Percentiles rank a stretch among this genome's conserved stretches.
Evolutionary conservation across 106 monocot genomes (phyloP).

Genomic region (Ottelia alismoides): DNA sequence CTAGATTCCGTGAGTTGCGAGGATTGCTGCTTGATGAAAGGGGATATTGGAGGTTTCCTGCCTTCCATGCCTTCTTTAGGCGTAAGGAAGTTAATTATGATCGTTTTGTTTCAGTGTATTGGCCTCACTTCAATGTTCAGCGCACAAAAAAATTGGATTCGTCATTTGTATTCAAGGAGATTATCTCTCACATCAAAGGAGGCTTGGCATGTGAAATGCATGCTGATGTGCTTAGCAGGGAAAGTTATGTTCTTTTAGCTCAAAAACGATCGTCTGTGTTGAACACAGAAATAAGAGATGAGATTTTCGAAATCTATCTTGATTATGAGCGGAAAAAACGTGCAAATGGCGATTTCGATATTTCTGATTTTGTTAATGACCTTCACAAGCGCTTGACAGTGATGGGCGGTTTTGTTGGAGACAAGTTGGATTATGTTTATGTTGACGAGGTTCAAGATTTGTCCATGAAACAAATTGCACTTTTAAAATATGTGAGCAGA

Average conservation of each 20-base stretch:
- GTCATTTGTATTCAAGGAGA: slow-evolving; percentile 40
- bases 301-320: slow-evolving; percentile 48
- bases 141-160: slow-evolving; percentile 47
- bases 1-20: slow-evolving; percentile 17
- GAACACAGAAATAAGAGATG: slow-evolving; percentile 10
- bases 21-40: slow-evolving; percentile 1
- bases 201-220: not conserved
- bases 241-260: slow-evolving; percentile 33
- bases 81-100: slow-evolving; percentile 43
- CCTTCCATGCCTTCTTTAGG: slow-evolving; percentile 24
- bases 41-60: slow-evolving; percentile 17
- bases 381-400: slow-evolving; percentile 25
- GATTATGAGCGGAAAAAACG: slow-evolving; percentile 43
- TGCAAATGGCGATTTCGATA: slow-evolving; percentile 38
- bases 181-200: slow-evolving; percentile 78
- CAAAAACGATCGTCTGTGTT: slow-evolving; percentile 30
- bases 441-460: slow-evolving; percentile 80
- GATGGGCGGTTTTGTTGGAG: slow-evolving; percentile 9
- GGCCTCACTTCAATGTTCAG: slow-evolving; percentile 41
- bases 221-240: slow-evolving; percentile 15
- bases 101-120: slow-evolving; percentile 38
- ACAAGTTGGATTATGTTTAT: slow-evolving; percentile 49
- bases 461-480: slow-evolving; percentile 42
- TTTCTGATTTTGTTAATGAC: slow-evolving; percentile 53
- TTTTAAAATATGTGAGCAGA: slow-evolving; percentile 42